Conservation (phyloP, 495 filamentous ascomycete genomes). For the Tetracladium setigerum region DNA sequence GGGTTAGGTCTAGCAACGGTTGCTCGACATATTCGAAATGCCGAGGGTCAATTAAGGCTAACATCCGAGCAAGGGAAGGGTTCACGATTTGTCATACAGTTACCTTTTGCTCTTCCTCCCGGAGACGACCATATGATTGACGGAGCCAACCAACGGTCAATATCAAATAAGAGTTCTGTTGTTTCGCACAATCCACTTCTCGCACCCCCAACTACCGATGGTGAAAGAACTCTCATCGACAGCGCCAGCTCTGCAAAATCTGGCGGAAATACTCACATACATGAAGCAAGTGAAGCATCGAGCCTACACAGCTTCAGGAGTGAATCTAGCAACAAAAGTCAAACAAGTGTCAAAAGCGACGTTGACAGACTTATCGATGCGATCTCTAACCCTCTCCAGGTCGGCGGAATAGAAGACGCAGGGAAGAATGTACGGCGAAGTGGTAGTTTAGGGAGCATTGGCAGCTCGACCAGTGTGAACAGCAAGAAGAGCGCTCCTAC, state of each 20-base stretch:
- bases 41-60: slow-evolving; percentile 82
- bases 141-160: background rate
- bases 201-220: slow-evolving; percentile 25
- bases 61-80: slow-evolving; percentile 85
- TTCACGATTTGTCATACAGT: slow-evolving; percentile 68
- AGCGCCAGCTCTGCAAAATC: slow-evolving; percentile 23
- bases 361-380: slow-evolving; percentile 70
- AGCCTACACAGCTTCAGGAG: slow-evolving; percentile 48
- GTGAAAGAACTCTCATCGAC: slow-evolving; percentile 53
- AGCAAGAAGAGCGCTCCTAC: slow-evolving; percentile 2
- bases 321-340: slow-evolving; percentile 40
- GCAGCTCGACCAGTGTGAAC: slow-evolving; percentile 9
- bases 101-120: slow-evolving; percentile 58
- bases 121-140: slow-evolving; percentile 22
- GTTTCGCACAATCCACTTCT: slow-evolving; percentile 9
- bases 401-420: slow-evolving; percentile 32
- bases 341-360: slow-evolving; percentile 54
- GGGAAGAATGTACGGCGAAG: slow-evolving; percentile 29
- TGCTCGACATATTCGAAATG: slow-evolving; percentile 76
- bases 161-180: background rate
- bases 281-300: slow-evolving; percentile 31
- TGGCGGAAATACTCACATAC: slow-evolving; percentile 16
- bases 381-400: slow-evolving; percentile 53
- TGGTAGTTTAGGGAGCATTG: slow-evolving; percentile 21
- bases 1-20: slow-evolving; percentile 85